Evolutionary conservation across 1,284 basidiomycete genomes (phyloP).

Genomic region (Papiliotrema flavescens): DNA sequence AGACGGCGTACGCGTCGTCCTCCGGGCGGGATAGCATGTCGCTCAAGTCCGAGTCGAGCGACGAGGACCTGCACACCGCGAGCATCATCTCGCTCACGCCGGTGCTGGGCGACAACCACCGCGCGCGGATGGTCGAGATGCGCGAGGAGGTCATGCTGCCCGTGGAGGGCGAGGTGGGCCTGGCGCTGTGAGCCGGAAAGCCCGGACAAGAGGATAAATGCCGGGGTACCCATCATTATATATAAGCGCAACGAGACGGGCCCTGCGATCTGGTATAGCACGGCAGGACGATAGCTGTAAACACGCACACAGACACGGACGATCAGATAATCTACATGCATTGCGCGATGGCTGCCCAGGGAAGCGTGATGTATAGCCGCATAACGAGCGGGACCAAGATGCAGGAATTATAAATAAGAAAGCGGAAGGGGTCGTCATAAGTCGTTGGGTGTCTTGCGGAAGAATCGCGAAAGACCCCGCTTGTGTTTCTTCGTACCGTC

Average conservation of each 20-base stretch:
- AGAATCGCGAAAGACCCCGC: constrained; percentile 6
- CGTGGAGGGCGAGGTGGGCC: constrained; percentile 13
- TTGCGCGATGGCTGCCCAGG: background rate
- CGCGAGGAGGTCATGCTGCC: constrained; percentile 15
- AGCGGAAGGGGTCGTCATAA: background rate
- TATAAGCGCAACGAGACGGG: too few species aligned
- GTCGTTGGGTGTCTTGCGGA: constrained; percentile 5
- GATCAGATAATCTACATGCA: too few species aligned
- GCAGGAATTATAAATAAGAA: background rate
- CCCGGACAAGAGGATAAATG: too few species aligned
- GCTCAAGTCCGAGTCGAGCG: constrained; percentile 29
- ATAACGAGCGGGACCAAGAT: background rate
- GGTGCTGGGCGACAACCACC: constrained; percentile 11
- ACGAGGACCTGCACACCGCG: constrained; percentile 40
- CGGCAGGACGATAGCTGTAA: too few species aligned
- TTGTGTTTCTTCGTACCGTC: constrained; percentile 1
- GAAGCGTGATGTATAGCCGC: background rate
- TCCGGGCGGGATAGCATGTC: constrained; percentile 23
- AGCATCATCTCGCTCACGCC: constrained; percentile 38
- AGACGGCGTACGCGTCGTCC: background rate
- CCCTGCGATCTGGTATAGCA: too few species aligned
- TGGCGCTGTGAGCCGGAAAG: constrained; percentile 4
- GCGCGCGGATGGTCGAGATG: constrained; percentile 7
- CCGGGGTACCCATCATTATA: too few species aligned
- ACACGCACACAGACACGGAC: too few species aligned